A percentile compares a stretch with the other conserved stretches of the same genome.
These are phyloP conservation scores for Colletotrichum sansevieriae DNA, from an alignment of 2,329 filamentous ascomycete genomes.

Conservation along the genomic window DNA sequence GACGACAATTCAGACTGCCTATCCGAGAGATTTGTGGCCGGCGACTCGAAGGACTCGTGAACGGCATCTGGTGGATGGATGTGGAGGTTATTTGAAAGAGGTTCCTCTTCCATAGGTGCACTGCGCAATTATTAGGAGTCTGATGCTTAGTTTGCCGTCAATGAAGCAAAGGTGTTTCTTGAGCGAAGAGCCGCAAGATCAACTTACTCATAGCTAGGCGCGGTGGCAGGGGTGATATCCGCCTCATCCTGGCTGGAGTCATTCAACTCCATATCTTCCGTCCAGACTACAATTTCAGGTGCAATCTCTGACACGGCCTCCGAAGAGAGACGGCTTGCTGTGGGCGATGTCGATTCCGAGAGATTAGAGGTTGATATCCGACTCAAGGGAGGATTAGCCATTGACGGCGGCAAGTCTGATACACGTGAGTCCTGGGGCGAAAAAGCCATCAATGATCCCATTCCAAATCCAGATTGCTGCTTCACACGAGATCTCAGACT, in stretches of 20 bases:
- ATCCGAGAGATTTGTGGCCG: conserved; percentile 66
- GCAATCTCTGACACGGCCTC: conserved; percentile 53
- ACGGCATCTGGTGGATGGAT: conserved; percentile 37
- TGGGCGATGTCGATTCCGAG: conserved; percentile 42
- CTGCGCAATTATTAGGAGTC: conserved; percentile 21
- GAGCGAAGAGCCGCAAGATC: neutral
- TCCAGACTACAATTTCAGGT: conserved; percentile 61
- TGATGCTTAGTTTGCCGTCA: neutral
- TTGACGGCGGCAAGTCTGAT: conserved; percentile 42
- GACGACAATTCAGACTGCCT: conserved; percentile 68
- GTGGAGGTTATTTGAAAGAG: conserved; percentile 15
- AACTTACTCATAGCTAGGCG: conserved; percentile 38
- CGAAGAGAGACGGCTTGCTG: conserved; percentile 49
- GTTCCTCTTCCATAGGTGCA: conserved; percentile 24
- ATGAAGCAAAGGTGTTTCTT: neutral
- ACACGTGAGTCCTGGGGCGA: conserved; percentile 46
- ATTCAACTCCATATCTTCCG: conserved; percentile 55
- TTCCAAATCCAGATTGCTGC: conserved; percentile 44
- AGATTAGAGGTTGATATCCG: conserved; percentile 48
- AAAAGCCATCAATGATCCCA: conserved; percentile 43
- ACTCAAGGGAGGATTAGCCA: conserved; percentile 46
- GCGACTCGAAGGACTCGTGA: conserved; percentile 63
- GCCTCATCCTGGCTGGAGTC: conserved; percentile 41
- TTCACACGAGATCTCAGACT: conserved; percentile 40
- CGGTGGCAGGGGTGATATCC: conserved; percentile 30